phyloP scores from a whole-genome alignment of 2,329 filamentous ascomycete genomes.

The Paradendryphiella salina region DNA sequence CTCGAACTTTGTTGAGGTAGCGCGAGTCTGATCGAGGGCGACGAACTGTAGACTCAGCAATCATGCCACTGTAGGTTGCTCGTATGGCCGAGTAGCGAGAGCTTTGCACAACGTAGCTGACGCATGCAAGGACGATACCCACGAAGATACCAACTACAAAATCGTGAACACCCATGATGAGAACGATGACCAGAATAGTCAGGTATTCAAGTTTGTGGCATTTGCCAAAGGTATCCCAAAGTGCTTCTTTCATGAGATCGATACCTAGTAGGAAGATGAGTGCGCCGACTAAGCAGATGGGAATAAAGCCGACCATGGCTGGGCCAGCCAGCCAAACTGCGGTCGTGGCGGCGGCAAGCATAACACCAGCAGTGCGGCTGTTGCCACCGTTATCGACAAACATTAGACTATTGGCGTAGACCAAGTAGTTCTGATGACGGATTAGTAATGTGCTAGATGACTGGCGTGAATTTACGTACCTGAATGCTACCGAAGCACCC shows the following conservation, averaged over 20 bases:
- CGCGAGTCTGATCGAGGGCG: conserved; percentile 86
- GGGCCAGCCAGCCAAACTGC: conserved; percentile 85
- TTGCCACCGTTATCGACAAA: conserved; percentile 93
- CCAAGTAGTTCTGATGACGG: conserved; percentile 78
- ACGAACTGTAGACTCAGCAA: conserved; percentile 88
- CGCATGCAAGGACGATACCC: conserved; percentile 87
- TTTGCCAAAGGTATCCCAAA: conserved; percentile 87
- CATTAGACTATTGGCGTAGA: conserved; percentile 96
- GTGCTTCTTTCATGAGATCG: conserved; percentile 83
- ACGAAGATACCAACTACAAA: conserved; percentile 94
- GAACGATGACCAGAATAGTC: conserved; percentile 83
- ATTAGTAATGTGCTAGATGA: conserved; percentile 22
- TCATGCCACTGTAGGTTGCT: conserved; percentile 84
- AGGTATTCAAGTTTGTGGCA: conserved; percentile 84
- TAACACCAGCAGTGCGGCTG: conserved; percentile 79
- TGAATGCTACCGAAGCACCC: conserved; percentile 84
- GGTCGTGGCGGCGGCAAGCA: conserved; percentile 79
- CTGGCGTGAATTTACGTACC: conserved; percentile 35
- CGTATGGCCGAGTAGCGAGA: conserved; percentile 87
- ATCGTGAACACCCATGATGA: conserved; percentile 96
- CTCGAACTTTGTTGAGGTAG: conserved; percentile 81
- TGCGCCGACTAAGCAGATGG: conserved; percentile 93
- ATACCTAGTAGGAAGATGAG: conserved; percentile 95
- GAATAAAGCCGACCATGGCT: conserved; percentile 87
- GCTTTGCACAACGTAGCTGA: conserved; percentile 88